Conservation (phyloP, 495 filamentous ascomycete genomes). For the Neurospora sp. region DNA sequence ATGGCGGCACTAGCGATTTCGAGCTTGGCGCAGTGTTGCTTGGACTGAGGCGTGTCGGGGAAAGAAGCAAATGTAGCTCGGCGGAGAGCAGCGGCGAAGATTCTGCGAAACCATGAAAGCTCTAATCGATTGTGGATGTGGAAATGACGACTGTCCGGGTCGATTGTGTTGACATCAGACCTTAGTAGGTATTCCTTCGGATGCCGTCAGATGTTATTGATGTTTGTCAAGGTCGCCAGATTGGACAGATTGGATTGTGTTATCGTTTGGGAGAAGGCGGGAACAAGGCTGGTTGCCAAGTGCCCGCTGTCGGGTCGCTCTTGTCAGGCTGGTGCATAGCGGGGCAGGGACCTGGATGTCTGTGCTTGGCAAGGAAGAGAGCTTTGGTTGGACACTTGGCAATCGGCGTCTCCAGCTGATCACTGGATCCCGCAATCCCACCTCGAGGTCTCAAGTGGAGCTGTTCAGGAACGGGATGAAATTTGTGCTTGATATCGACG, state of each 20-base stretch:
- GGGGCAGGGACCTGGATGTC: neutral
- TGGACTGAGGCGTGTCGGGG: neutral
- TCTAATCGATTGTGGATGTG: neutral
- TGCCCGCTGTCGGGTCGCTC: neutral
- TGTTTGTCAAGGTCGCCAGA: neutral
- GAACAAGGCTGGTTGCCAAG: neutral
- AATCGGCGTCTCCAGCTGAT: neutral
- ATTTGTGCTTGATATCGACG: neutral
- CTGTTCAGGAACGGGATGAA: neutral
- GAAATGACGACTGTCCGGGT: neutral
- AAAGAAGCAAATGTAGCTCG: neutral
- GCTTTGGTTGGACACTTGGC: neutral
- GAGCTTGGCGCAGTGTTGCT: conserved; percentile 5
- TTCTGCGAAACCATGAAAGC: conserved; percentile 8
- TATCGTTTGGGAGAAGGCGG: neutral
- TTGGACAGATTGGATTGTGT: neutral
- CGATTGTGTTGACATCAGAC: neutral
- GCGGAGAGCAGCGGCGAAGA: conserved; percentile 1
- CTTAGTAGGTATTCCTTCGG: neutral
- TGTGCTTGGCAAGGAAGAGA: neutral
- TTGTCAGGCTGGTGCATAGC: neutral
- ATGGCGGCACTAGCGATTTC: neutral
- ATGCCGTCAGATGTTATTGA: neutral
- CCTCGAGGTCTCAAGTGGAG: neutral
- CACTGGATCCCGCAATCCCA: neutral